phyloP scores from a whole-genome alignment of 2,329 filamentous ascomycete genomes.

The Fusarium oxysporum region DNA sequence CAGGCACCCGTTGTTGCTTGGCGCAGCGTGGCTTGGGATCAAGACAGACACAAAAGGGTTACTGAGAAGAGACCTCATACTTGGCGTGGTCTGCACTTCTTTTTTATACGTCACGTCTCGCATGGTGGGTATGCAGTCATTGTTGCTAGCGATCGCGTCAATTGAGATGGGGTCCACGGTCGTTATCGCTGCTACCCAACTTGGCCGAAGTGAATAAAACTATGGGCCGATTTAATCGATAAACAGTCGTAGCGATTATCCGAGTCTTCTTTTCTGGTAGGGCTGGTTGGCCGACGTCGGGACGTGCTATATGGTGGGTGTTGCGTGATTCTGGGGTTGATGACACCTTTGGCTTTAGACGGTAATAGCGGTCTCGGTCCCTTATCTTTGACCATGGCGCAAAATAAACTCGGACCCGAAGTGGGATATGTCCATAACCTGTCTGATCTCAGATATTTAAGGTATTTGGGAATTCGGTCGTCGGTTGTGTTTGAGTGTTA shows the following conservation, averaged over 20 bases:
- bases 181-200: not conserved
- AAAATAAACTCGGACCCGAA: not conserved
- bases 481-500: not conserved
- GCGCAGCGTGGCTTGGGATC: not conserved
- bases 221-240: not conserved
- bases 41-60: not conserved
- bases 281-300: conserved; percentile 5
- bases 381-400: not conserved
- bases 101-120: not conserved
- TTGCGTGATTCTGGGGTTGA: conserved; percentile 23
- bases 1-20: not conserved
- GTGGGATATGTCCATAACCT: not conserved
- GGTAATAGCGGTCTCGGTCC: not conserved
- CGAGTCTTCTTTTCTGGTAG: not conserved
- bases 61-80: fast-evolving
- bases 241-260: not conserved
- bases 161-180: not conserved
- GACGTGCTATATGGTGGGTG: not conserved
- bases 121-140: conserved; percentile 29
- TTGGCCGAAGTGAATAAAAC: not conserved
- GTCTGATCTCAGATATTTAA: fast-evolving
- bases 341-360: conserved; percentile 5
- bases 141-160: conserved; percentile 38
- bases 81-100: not conserved
- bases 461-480: too few species aligned